phyloP scores from a whole-genome alignment of 2,329 filamentous ascomycete genomes.

The Diaporthe eres region DNA sequence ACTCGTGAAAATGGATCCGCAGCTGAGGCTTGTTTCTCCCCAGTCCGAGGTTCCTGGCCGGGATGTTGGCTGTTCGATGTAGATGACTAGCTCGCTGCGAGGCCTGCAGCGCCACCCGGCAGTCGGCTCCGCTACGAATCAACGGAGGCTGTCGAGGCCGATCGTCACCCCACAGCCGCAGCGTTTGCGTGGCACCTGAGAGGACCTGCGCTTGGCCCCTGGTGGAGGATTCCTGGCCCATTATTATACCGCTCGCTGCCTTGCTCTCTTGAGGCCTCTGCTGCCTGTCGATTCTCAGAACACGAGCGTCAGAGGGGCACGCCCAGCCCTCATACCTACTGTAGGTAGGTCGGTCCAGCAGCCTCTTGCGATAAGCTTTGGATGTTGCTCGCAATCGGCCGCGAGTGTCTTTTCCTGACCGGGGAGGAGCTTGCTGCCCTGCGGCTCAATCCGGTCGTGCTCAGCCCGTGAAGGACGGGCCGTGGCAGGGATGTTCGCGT shows the following conservation, averaged over 20 bases:
- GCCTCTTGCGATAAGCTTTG: background rate
- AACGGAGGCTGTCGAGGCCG: conserved; percentile 19
- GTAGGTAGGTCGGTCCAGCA: background rate
- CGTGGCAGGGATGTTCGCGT: conserved; percentile 12
- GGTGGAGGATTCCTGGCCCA: background rate
- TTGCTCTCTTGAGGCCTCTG: conserved; percentile 2
- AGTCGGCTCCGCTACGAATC: conserved; percentile 27
- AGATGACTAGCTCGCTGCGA: conserved; percentile 30
- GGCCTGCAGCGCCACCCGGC: conserved; percentile 33
- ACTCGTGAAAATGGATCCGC: conserved; percentile 35
- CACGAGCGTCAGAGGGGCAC: background rate
- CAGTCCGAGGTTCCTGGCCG: conserved; percentile 15
- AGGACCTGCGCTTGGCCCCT: conserved; percentile 26
- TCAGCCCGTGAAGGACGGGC: conserved; percentile 23
- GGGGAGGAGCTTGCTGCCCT: conserved; percentile 12
- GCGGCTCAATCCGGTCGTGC: background rate
- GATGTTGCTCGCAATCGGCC: background rate
- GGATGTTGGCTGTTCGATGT: conserved; percentile 20
- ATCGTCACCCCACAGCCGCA: conserved; percentile 33
- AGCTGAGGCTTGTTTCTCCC: conserved; percentile 33
- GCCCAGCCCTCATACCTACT: background rate
- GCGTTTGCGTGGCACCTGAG: conserved; percentile 34
- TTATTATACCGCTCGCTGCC: conserved; percentile 14
- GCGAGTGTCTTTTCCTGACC: background rate
- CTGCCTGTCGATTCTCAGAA: conserved; percentile 5